Conservation (phyloP, 2,329 filamentous ascomycete genomes). For the Diaporthe sp. region DNA sequence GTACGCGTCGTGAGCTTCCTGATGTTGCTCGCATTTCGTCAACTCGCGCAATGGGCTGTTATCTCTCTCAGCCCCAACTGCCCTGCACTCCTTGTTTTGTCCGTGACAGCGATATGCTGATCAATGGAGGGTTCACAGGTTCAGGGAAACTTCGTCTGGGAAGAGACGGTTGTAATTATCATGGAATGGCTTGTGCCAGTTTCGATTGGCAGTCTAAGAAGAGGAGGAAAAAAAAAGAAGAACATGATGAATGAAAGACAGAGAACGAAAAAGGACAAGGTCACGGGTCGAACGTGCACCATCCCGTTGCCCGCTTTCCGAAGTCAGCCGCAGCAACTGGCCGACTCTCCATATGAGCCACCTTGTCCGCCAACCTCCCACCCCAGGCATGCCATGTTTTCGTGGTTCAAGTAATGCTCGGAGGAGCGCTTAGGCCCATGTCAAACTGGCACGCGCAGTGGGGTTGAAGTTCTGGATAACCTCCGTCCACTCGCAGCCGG, state of each 20-base stretch:
- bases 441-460: neutral
- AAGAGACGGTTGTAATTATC: neutral
- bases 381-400: neutral
- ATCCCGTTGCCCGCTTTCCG: neutral
- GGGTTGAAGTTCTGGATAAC: constrained; percentile 19
- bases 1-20: neutral
- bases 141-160: neutral
- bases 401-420: neutral
- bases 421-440: neutral
- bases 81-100: neutral
- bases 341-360: neutral
- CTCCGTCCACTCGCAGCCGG: constrained; percentile 18
- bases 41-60: neutral
- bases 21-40: neutral
- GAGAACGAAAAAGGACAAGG: neutral
- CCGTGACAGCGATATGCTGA: neutral
- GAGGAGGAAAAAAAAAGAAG: neutral
- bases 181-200: neutral
- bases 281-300: neutral
- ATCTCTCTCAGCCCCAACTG: neutral
- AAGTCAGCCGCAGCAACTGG: neutral
- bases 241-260: neutral
- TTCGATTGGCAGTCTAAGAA: neutral
- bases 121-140: neutral
- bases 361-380: neutral